phyloP scores from a whole-genome alignment of 2,329 filamentous ascomycete genomes.

The Beauveria sp. region DNA sequence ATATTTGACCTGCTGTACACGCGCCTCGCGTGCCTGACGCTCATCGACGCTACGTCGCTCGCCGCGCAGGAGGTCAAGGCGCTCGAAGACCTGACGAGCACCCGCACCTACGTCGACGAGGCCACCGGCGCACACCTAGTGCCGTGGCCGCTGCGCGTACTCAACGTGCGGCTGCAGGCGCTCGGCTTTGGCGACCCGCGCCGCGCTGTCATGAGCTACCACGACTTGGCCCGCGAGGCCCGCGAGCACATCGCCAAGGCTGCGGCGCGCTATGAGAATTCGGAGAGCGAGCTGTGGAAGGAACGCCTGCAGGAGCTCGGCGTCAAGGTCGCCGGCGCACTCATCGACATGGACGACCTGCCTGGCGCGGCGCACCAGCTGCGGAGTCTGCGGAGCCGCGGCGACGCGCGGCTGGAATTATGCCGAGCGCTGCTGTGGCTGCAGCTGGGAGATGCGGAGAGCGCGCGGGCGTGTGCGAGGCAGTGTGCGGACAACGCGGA shows the following conservation, averaged over 20 bases:
- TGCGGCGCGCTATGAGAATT: slow-evolving; percentile 35
- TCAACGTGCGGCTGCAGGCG: slow-evolving; percentile 77
- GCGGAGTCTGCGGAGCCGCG: slow-evolving; percentile 41
- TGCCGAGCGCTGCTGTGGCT: slow-evolving; percentile 64
- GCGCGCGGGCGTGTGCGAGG: slow-evolving; percentile 50
- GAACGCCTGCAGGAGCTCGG: slow-evolving; percentile 68
- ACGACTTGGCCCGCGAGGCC: slow-evolving; percentile 77
- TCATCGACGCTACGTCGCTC: slow-evolving; percentile 64
- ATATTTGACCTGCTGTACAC: slow-evolving; percentile 77
- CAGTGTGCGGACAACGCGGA: slow-evolving; percentile 22
- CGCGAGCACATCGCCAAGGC: slow-evolving; percentile 50
- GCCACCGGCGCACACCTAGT: slow-evolving; percentile 56
- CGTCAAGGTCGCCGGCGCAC: slow-evolving; percentile 53
- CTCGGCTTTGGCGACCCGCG: slow-evolving; percentile 80
- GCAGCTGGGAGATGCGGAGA: slow-evolving; percentile 66
- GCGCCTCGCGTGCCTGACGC: slow-evolving; percentile 71
- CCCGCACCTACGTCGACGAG: slow-evolving; percentile 48
- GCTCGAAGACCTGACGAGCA: slow-evolving; percentile 53
- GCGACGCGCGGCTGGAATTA: slow-evolving; percentile 34
- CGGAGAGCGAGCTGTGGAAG: slow-evolving; percentile 61
- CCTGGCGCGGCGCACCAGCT: slow-evolving; percentile 72
- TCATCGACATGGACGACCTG: slow-evolving; percentile 83
- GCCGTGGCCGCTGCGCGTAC: slow-evolving; percentile 78
- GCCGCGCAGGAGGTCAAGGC: slow-evolving; percentile 61
- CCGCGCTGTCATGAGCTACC: slow-evolving; percentile 81